phyloP scores from a whole-genome alignment of 179 eudicot genomes.

The Gypsophila paniculata region DNA sequence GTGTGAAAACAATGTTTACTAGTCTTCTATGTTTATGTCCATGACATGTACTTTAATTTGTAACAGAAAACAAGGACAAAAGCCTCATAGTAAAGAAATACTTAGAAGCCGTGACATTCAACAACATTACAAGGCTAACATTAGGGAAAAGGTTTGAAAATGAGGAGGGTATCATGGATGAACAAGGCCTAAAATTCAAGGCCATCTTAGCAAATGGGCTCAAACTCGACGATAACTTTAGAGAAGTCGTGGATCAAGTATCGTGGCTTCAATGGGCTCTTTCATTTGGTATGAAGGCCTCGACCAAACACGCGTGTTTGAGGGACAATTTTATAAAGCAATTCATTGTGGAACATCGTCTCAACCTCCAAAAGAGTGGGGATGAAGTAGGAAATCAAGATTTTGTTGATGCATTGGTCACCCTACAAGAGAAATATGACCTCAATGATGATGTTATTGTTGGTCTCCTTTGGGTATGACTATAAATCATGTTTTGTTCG shows the following conservation, averaged over 20 bases:
- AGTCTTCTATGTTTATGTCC: no score
- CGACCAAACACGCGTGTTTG: constrained; percentile 35
- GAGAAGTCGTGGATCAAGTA: constrained; percentile 43
- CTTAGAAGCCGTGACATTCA: constrained; percentile 53
- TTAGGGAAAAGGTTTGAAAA: constrained; percentile 61
- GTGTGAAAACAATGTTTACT: no score
- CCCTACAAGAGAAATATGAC: constrained; percentile 54
- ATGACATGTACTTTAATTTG: not conserved
- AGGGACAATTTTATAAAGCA: constrained; percentile 38
- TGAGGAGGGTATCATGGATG: constrained; percentile 38
- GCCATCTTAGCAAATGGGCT: constrained; percentile 43
- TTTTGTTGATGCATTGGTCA: constrained; percentile 58
- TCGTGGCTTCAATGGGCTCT: constrained; percentile 55
- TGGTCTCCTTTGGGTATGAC: constrained; percentile 60
- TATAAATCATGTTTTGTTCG: no score
- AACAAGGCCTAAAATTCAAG: constrained; percentile 55
- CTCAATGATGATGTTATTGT: constrained; percentile 56
- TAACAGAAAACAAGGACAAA: constrained; percentile 39
- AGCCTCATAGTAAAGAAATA: constrained; percentile 44
- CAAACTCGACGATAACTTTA: constrained; percentile 43
- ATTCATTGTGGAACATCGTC: constrained; percentile 50
- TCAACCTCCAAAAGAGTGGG: constrained; percentile 34
- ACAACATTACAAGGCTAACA: constrained; percentile 65
- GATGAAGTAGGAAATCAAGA: constrained; percentile 40
- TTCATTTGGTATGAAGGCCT: constrained; percentile 39